These are phyloP conservation scores for Kurtzmaniella fragi DNA, from an alignment of 805 yeast genomes.

Conservation along the genomic window DNA sequence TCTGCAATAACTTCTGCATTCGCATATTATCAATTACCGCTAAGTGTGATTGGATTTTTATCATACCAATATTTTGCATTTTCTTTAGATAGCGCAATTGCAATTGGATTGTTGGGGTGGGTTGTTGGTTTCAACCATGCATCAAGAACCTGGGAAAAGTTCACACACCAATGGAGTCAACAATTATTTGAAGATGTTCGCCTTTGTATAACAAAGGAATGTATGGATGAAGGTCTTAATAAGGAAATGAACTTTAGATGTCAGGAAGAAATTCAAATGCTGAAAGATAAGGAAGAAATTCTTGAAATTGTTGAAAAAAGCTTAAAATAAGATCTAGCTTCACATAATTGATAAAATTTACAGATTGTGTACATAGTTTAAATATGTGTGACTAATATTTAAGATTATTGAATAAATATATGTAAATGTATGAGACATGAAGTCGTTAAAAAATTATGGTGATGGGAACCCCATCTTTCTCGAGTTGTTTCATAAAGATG, in stretches of 20 bases:
- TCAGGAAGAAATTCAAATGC: conserved; percentile 14
- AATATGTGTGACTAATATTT: neutral
- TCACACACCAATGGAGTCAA: conserved; percentile 23
- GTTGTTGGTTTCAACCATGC: conserved; percentile 38
- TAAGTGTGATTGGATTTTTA: conserved; percentile 23
- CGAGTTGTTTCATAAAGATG: conserved; percentile 10
- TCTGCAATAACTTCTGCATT: conserved; percentile 23
- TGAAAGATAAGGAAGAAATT: conserved; percentile 10
- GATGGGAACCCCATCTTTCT: no score
- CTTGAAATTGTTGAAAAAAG: conserved; percentile 9
- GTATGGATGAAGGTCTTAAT: conserved; percentile 33
- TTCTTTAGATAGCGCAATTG: conserved; percentile 25
- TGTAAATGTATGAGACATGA: no score
- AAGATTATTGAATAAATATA: conserved; percentile 1
- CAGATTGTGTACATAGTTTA: neutral
- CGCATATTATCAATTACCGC: conserved; percentile 33
- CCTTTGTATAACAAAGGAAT: conserved; percentile 25
- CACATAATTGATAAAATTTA: neutral
- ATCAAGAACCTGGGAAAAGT: conserved; percentile 29
- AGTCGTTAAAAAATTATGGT: no score
- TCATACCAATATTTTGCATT: conserved; percentile 32
- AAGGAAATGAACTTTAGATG: conserved; percentile 25
- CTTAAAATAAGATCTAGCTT: neutral
- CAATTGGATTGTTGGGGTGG: conserved; percentile 34
- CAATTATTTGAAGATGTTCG: conserved; percentile 32